Evolutionary conservation across 768 basidiomycete genomes (phyloP).

Genomic region (Clitopilus hobsonii): DNA sequence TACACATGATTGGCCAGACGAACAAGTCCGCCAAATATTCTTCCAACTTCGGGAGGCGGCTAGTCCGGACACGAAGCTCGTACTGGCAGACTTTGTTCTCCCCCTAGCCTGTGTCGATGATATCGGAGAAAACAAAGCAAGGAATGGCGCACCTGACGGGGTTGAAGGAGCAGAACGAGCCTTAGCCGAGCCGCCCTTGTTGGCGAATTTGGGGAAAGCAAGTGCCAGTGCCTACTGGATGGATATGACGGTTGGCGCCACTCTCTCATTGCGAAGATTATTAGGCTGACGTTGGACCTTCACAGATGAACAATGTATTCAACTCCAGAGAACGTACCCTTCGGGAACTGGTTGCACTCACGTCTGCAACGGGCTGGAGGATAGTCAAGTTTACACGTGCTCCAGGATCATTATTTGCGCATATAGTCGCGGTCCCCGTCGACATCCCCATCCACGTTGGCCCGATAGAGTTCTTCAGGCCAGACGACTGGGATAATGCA

Average conservation of each 20-base stretch:
- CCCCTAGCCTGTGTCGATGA: slow-evolving; percentile 66
- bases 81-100: slow-evolving; percentile 70
- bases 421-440: slow-evolving; percentile 64
- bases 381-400: slow-evolving; percentile 50
- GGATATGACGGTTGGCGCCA: slow-evolving; percentile 53
- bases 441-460: not conserved
- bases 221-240: slow-evolving; percentile 68
- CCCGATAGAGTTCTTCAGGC: not conserved
- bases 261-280: not conserved
- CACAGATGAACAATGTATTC: slow-evolving; percentile 70
- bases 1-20: slow-evolving; percentile 78
- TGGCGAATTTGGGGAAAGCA: slow-evolving; percentile 71
- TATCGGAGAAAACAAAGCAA: slow-evolving; percentile 16
- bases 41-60: slow-evolving; percentile 41
- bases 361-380: slow-evolving; percentile 58
- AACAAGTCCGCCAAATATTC: slow-evolving; percentile 42
- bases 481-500: not conserved
- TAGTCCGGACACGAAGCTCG: slow-evolving; percentile 48
- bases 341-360: slow-evolving; percentile 52
- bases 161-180: slow-evolving; percentile 49
- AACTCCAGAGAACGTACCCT: slow-evolving; percentile 70
- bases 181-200: slow-evolving; percentile 56
- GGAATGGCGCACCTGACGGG: slow-evolving; percentile 24
- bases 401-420: slow-evolving; percentile 64
- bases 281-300: no score